Evolutionary conservation across 23 red algal genomes (phyloP).

Genomic region (Pyropia yezoensis): DNA sequence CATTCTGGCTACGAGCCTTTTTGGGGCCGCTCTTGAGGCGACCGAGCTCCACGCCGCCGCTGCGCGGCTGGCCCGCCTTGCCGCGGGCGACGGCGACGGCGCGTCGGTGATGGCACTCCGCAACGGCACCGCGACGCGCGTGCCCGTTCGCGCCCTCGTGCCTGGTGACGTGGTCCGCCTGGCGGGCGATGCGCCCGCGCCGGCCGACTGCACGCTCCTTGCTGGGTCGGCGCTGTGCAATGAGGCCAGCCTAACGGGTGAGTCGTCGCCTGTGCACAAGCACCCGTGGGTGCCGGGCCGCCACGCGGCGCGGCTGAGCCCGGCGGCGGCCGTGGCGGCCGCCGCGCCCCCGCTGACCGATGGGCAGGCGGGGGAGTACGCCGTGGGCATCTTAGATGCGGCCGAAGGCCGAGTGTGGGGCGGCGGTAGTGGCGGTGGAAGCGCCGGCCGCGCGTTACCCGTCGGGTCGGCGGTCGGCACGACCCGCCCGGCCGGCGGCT

Average conservation of each 20-base stretch:
- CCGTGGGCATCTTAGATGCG: no score
- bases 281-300: slow-evolving; percentile 1
- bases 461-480: no score
- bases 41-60: slow-evolving; percentile 9
- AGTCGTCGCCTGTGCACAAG: slow-evolving; percentile 18
- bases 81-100: slow-evolving; percentile 3
- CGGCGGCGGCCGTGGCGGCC: no score
- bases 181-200: slow-evolving; percentile 7
- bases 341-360: no score
- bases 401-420: no score
- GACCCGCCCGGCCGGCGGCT: no score
- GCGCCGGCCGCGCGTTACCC: no score
- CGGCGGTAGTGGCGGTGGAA: no score
- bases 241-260: slow-evolving; percentile 30
- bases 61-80: slow-evolving; percentile 18
- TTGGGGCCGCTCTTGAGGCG: slow-evolving; percentile 7
- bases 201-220: slow-evolving; percentile 21
- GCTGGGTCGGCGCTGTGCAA: slow-evolving; percentile 13
- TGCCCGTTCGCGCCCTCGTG: slow-evolving; percentile 8
- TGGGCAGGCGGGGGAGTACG: no score
- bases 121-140: neutral
- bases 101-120: slow-evolving; percentile 3
- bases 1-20: slow-evolving; percentile 9
- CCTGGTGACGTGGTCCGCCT: slow-evolving; percentile 21
- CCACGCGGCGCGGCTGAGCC: no score